Conservation (phyloP, 1,284 basidiomycete genomes). For the Vanrija humicola region DNA sequence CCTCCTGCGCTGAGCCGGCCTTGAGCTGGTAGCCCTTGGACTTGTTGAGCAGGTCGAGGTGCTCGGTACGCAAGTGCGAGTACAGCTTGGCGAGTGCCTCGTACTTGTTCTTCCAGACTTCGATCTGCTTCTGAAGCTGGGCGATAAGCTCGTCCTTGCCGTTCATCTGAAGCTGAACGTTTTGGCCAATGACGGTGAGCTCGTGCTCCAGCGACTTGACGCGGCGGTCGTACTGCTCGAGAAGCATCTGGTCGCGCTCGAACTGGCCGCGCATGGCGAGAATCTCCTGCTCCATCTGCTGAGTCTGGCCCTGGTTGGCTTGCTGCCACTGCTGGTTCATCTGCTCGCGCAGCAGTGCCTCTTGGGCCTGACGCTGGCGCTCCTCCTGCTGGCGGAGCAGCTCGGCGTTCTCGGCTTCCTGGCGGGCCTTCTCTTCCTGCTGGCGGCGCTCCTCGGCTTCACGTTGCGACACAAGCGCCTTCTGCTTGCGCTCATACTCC, state of each 20-base stretch:
- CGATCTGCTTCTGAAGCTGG: constrained; percentile 95
- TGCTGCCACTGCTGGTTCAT: constrained; percentile 58
- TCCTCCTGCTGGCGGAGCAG: constrained; percentile 61
- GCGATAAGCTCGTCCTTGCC: constrained; percentile 95
- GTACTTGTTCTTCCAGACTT: constrained; percentile 97
- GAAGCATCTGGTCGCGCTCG: constrained; percentile 94
- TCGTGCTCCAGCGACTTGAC: constrained; percentile 96
- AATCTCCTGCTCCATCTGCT: constrained; percentile 82
- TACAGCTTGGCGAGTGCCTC: constrained; percentile 98
- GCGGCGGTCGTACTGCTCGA: constrained; percentile 95
- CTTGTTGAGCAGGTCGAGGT: constrained; percentile 94
- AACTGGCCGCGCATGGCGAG: constrained; percentile 94
- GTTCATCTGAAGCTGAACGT: constrained; percentile 79
- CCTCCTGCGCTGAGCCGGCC: constrained; percentile 96
- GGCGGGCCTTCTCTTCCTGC: constrained; percentile 70
- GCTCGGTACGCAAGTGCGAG: constrained; percentile 94
- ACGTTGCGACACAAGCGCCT: constrained; percentile 69
- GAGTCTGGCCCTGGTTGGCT: constrained; percentile 41
- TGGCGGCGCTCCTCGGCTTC: constrained; percentile 78
- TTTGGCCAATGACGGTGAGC: constrained; percentile 69
- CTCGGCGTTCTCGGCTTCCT: constrained; percentile 83
- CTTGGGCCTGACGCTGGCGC: constrained; percentile 78
- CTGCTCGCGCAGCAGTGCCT: constrained; percentile 83
- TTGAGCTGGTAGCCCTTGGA: constrained; percentile 98
- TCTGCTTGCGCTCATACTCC: constrained; percentile 94